Evolutionary conservation across 192 early-diverging fungal species (phyloP).

Genomic region (Entomortierella chlamydospora): DNA sequence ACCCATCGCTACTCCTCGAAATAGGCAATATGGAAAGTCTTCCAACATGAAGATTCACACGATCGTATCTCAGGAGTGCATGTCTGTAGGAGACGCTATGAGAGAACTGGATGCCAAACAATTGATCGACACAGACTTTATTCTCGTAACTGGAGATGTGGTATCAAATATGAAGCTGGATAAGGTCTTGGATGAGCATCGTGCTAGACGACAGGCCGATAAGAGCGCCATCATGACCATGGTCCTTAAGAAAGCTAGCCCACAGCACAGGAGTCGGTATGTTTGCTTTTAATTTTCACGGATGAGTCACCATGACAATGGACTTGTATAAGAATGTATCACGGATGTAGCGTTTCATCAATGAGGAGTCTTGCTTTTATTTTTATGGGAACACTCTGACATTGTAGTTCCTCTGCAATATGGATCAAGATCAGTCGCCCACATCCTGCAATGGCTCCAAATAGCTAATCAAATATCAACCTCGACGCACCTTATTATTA

Average conservation of each 20-base stretch:
- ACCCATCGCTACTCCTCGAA: no score
- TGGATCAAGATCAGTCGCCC: not conserved
- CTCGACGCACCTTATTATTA: not conserved
- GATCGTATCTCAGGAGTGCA: constrained; percentile 77
- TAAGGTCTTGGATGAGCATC: constrained; percentile 83
- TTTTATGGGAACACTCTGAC: no score
- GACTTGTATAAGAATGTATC: no score
- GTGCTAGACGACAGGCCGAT: constrained; percentile 76
- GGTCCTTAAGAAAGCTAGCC: constrained; percentile 80
- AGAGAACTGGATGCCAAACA: constrained; percentile 88
- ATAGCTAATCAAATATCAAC: no score
- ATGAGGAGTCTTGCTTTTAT: no score
- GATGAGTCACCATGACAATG: constrained; percentile 29
- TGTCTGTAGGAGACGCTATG: constrained; percentile 92
- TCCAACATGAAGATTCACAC: constrained; percentile 77
- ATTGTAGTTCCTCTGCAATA: no score
- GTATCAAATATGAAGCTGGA: constrained; percentile 91
- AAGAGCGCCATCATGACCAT: constrained; percentile 95
- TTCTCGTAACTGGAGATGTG: constrained; percentile 90
- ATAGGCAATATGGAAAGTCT: constrained; percentile 78
- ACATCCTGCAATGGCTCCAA: no score
- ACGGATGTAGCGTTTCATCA: no score
- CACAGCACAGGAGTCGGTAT: constrained; percentile 54
- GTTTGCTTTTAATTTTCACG: constrained; percentile 6
- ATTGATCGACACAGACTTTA: constrained; percentile 88